These are phyloP conservation scores for Cutaneotrichosporon sp. DNA, from an alignment of 1,284 basidiomycete genomes.

Conservation along the genomic window DNA sequence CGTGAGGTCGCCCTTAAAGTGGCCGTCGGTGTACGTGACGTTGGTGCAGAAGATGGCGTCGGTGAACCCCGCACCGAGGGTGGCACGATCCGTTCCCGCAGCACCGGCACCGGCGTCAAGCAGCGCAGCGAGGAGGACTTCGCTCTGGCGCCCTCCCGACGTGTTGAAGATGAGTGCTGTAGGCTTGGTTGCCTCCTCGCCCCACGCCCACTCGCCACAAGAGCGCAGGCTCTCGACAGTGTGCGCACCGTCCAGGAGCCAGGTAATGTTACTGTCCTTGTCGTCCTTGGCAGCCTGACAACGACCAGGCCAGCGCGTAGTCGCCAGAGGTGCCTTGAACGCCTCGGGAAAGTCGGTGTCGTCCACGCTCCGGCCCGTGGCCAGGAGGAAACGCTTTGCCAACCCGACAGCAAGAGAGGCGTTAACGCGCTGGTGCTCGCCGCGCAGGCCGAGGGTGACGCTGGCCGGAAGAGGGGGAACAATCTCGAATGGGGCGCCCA, in stretches of 20 bases:
- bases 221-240: slow-evolving; percentile 85
- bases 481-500: slow-evolving; percentile 57
- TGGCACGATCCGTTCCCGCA: slow-evolving; percentile 53
- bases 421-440: slow-evolving; percentile 86
- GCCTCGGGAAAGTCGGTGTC: slow-evolving; percentile 56
- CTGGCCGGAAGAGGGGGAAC: slow-evolving; percentile 38
- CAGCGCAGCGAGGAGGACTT: slow-evolving; percentile 67
- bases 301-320: slow-evolving; percentile 90
- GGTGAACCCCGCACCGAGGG: slow-evolving; percentile 62
- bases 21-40: slow-evolving; percentile 84
- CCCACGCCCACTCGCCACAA: slow-evolving; percentile 73
- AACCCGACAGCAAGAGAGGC: slow-evolving; percentile 82
- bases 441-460: slow-evolving; percentile 69
- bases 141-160: slow-evolving; percentile 81
- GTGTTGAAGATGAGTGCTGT: slow-evolving; percentile 92
- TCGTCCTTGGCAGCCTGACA: slow-evolving; percentile 62
- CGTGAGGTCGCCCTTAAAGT: slow-evolving; percentile 82
- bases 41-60: slow-evolving; percentile 93
- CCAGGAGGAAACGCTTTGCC: slow-evolving; percentile 66
- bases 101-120: slow-evolving; percentile 40
- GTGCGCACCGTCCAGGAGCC: slow-evolving; percentile 95
- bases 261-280: slow-evolving; percentile 58
- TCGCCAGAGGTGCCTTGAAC: slow-evolving; percentile 65
- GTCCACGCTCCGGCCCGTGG: slow-evolving; percentile 41
- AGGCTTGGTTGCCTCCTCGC: slow-evolving; percentile 18